Evolutionary conservation across 768 basidiomycete species (phyloP), one percentile per base, ranked within the genome.

Genomic region (Phaeolepiota aurea): DNA sequence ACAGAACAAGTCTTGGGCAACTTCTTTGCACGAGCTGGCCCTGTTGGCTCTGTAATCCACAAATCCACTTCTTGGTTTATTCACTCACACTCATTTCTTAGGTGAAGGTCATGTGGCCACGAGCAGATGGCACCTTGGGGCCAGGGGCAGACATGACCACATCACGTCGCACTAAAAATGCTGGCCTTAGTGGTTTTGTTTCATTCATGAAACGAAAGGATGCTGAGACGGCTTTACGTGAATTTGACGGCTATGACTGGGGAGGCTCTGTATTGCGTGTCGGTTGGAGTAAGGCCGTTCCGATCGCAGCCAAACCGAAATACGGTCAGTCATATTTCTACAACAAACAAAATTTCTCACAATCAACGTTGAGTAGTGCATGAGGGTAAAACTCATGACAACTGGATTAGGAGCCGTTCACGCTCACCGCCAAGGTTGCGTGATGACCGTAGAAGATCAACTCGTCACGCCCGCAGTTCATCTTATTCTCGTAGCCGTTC

Each of bases 71-170:
- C 44, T 28, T 25, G 2, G 4, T 4, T 3, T 43, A 19, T 3
- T 7, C 41, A 20, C 45, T n/a, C n/a, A 19, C 32, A 9, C 16
- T n/a, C 7, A 37, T 14, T 10, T 18, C 44, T 2, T 41, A 91
- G 88, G 87, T 92, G 32, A 91, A 94, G 69, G 81, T 98, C 48
- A 97, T 98, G 93, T 98, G 92, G 92, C 94, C 93, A n/a, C 80
- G 94, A 30, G 76, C 79, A 9, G 90, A 93, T 54, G 72, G 64
- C 13, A 69, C 73, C 2, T 47, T 61, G 4, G 82, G 83, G 20
- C 80, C 83, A 36, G 87, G 82, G 2, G 74, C 78, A 16, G 82
- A 87, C 33, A 85, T 89, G 74, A 83, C 82, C 16, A 61, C 74
- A 5, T 72, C 79, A 12, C 73, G 91, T 32, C 72, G 81, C 36